Percentiles rank a stretch among this genome's conserved stretches.
Evolutionary conservation across 331 rosid species (phyloP).

Genomic region (Ulmus americana): DNA sequence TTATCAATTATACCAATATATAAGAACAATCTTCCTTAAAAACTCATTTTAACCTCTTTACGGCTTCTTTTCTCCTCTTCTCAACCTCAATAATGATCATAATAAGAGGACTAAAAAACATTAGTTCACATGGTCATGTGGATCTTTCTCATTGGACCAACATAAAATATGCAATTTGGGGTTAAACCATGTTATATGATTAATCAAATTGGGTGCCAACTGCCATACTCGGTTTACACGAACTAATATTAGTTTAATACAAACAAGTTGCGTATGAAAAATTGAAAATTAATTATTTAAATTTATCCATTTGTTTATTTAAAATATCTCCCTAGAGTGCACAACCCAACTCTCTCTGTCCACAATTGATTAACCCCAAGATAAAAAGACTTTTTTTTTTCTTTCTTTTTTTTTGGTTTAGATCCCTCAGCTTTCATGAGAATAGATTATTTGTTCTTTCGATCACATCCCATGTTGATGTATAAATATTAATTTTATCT

Average conservation of each 20-base stretch:
- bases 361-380: neutral
- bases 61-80: neutral
- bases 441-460: slow-evolving; percentile 9
- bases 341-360: slow-evolving; percentile 1
- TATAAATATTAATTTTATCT: neutral
- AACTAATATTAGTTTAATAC: slow-evolving; percentile 3
- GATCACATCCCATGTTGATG: slow-evolving; percentile 23
- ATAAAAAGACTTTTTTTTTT: too few species aligned
- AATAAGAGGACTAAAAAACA: neutral
- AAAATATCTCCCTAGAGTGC: slow-evolving; percentile 1
- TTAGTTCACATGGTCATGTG: slow-evolving; percentile 30
- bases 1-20: too few species aligned
- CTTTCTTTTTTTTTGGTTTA: too few species aligned
- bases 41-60: too few species aligned
- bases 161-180: slow-evolving; percentile 12
- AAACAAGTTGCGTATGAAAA: neutral
- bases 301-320: neutral
- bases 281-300: slow-evolving; percentile 5
- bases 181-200: neutral
- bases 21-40: too few species aligned
- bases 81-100: neutral
- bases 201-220: slow-evolving; percentile 16
- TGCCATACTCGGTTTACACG: slow-evolving; percentile 20
- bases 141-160: slow-evolving; percentile 19
- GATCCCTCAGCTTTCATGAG: neutral